These are phyloP conservation scores for Eutypella sp. DNA, from an alignment of 2,329 filamentous ascomycete species.

Conservation along the genomic window DNA sequence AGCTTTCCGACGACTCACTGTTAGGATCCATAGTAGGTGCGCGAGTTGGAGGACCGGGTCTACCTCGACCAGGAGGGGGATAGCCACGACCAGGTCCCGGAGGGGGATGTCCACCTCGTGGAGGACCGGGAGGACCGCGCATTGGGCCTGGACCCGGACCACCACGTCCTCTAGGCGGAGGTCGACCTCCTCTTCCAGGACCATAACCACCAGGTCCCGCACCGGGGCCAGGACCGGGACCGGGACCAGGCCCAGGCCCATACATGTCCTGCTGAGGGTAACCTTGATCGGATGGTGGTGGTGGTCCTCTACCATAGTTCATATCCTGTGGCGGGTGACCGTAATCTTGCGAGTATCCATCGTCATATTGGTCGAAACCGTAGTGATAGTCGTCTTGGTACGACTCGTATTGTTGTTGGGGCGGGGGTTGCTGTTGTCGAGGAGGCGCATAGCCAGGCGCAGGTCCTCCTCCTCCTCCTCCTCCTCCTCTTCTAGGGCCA, in stretches of 20 bases:
- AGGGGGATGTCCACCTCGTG: conserved; percentile 18
- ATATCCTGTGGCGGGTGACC: conserved; percentile 37
- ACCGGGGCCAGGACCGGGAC: conserved; percentile 26
- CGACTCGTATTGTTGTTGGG: conserved; percentile 36
- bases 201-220: conserved; percentile 25
- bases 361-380: conserved; percentile 39
- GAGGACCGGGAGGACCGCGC: conserved; percentile 32
- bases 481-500: conserved; percentile 10
- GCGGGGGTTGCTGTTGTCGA: conserved; percentile 25
- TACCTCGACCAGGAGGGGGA: conserved; percentile 28
- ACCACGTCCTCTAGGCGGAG: conserved; percentile 39
- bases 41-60: conserved; percentile 35
- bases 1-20: no score
- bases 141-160: no score
- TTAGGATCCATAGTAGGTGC: conserved; percentile 32
- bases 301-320: conserved; percentile 38
- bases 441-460: conserved; percentile 6
- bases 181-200: conserved; percentile 35
- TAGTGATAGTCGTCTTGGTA: conserved; percentile 43
- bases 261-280: conserved; percentile 43
- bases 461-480: conserved; percentile 7
- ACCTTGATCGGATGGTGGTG: conserved; percentile 31
- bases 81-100: conserved; percentile 22
- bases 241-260: conserved; percentile 25
- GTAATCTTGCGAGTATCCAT: conserved; percentile 37